A percentile compares a stretch with the other conserved stretches of the same genome.
phyloP scores from a whole-genome alignment of 2,329 filamentous ascomycete species.

The Aspergillus versicolor region DNA sequence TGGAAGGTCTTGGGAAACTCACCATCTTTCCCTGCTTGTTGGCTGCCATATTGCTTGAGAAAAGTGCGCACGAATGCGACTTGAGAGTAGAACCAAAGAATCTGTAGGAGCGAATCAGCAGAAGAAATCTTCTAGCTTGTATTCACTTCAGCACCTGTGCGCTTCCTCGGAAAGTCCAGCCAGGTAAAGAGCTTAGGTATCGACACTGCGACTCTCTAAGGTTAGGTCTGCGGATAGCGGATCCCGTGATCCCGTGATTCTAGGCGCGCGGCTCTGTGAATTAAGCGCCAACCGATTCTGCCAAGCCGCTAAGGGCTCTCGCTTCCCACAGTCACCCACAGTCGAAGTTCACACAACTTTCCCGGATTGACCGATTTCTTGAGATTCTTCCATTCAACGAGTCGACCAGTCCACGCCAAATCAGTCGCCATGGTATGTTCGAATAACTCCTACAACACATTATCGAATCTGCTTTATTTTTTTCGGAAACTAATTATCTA shows the following conservation, averaged over 20 bases:
- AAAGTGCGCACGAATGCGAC: slow-evolving; percentile 48
- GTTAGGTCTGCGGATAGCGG: slow-evolving; percentile 12
- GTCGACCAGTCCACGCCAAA: slow-evolving; percentile 41
- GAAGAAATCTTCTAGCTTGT: slow-evolving; percentile 23
- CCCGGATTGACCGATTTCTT: slow-evolving; percentile 25
- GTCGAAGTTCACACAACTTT: slow-evolving; percentile 32
- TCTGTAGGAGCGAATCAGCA: slow-evolving; percentile 17
- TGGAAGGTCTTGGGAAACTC: slow-evolving; percentile 47
- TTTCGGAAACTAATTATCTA: slow-evolving; percentile 4
- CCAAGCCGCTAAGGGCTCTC: slow-evolving; percentile 41
- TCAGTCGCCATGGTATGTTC: slow-evolving; percentile 51
- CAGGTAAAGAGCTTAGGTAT: slow-evolving; percentile 9
- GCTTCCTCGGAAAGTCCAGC: slow-evolving; percentile 15
- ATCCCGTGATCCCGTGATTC: slow-evolving; percentile 2
- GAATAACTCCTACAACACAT: slow-evolving; percentile 10
- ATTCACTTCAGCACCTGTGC: slow-evolving; percentile 17
- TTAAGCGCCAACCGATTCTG: slow-evolving; percentile 27
- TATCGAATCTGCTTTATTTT: neutral
- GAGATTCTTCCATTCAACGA: slow-evolving; percentile 34
- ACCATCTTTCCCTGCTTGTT: slow-evolving; percentile 99
- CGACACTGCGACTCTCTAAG: slow-evolving; percentile 1
- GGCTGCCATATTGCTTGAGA: slow-evolving; percentile 51
- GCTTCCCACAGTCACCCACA: slow-evolving; percentile 39
- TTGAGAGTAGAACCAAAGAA: slow-evolving; percentile 32
- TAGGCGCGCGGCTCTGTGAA: slow-evolving; percentile 23